Base-by-base conservation (phyloP, 352 stramenopile genomes). In the Globisporangium parvum region DNA sequence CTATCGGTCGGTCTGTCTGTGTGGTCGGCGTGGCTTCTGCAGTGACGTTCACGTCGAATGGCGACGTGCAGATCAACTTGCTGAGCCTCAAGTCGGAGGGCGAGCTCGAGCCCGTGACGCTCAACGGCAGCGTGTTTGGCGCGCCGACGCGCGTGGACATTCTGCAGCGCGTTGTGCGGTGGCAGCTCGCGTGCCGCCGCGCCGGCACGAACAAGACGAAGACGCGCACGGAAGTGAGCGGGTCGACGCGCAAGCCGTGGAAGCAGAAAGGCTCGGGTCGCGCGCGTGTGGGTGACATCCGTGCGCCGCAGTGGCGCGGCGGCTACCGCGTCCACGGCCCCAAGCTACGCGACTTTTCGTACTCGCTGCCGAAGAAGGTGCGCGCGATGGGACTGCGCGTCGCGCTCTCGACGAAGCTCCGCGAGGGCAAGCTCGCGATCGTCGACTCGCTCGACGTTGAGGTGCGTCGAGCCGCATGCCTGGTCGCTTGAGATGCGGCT, bases 121-220 rank as follows among this genome's bases (percentile, higher is more conserved):
- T 95, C 35, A 70, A 88, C 53, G 71, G 62, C 55, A 83, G 66
- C 24, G 80, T 95, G 18, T 96, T 95, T 60, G 80, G 73, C 14
- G 79, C 81, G 23, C 81, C 85, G 14, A 66, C 80, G 21, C 85
- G 85, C 46, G 79, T 91, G 26, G 85, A 95, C 62, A 93, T 95
- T 57, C 61, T 95, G 58, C 85, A 95, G 66, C 84, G 85, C 53
- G 84, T 95, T 51, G 85, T 95, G 66, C 79, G 83, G 63, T 95
- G 85, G 85, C 83, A 95, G 66, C 65, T 94, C 15, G 85, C 85
- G 20, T 88, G 81, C 58, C 81, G 81, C 60, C 84, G 85, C 50
- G 80, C 84, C 41, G 85, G 83, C 59, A 92, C 85, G 65, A 87
- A 92, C 80, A 93, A 93, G 71, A 88, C 82, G 63, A 95, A 95